Percentiles rank a stretch among this genome's conserved stretches.
Evolutionary conservation across 352 stramenopile genomes (phyloP).

Genomic region (Lagenidium giganteum): DNA sequence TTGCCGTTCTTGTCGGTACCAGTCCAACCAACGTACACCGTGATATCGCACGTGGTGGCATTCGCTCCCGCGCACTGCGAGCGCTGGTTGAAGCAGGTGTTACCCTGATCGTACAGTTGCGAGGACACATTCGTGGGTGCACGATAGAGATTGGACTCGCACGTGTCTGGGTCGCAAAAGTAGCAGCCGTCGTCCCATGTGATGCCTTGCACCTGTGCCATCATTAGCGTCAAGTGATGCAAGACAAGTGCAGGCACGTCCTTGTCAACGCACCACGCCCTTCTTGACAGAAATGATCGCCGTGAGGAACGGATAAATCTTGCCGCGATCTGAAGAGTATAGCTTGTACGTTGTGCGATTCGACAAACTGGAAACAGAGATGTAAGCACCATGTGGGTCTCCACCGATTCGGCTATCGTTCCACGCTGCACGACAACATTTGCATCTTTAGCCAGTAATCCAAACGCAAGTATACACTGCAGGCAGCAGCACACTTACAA

Average conservation of each 20-base stretch:
- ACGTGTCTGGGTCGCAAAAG: slow-evolving; percentile 54
- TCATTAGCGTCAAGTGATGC: background rate
- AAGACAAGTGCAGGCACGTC: too few species aligned
- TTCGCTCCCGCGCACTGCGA: slow-evolving; percentile 33
- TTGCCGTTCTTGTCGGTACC: slow-evolving; percentile 74
- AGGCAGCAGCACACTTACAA: slow-evolving; percentile 31
- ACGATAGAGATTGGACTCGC: slow-evolving; percentile 63
- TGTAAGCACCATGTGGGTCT: slow-evolving; percentile 34
- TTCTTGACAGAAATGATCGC: slow-evolving; percentile 81
- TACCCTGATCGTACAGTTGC: slow-evolving; percentile 38
- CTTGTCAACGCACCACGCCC: too few species aligned
- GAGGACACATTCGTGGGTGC: slow-evolving; percentile 43
- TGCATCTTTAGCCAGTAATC: background rate
- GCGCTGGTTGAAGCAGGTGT: slow-evolving; percentile 56
- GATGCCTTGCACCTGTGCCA: slow-evolving; percentile 54
- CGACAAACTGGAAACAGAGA: slow-evolving; percentile 65
- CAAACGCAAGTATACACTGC: background rate
- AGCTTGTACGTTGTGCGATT: slow-evolving; percentile 72
- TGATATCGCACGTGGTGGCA: slow-evolving; percentile 53
- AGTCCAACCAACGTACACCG: slow-evolving; percentile 76
- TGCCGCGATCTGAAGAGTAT: slow-evolving; percentile 36
- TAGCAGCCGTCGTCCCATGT: slow-evolving; percentile 82
- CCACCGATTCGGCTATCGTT: slow-evolving; percentile 59
- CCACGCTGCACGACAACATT: slow-evolving; percentile 38
- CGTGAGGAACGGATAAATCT: slow-evolving; percentile 70